A percentile compares a stretch with the other conserved stretches of the same genome.
These are phyloP conservation scores for Setaria viridis DNA, from an alignment of 202 grass and related monocot species.

Conservation along the genomic window DNA sequence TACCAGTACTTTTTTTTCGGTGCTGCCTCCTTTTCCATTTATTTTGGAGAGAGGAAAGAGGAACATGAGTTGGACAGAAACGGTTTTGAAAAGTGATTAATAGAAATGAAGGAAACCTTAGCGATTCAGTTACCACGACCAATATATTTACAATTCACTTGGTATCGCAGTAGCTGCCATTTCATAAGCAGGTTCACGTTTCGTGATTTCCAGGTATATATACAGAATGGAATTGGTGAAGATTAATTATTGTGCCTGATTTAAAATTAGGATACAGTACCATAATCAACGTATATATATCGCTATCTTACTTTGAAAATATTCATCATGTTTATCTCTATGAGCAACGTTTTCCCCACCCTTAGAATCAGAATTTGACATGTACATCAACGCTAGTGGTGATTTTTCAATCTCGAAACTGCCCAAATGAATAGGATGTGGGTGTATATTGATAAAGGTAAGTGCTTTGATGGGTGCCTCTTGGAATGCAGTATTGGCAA, in stretches of 20 bases:
- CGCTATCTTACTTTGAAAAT: not conserved
- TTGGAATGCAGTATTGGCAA: no score
- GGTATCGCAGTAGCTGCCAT: not conserved
- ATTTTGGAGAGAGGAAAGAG: constrained; percentile 45
- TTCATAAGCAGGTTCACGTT: not conserved
- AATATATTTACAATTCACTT: no score
- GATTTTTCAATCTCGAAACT: no score
- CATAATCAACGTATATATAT: no score
- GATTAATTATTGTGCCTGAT: not conserved
- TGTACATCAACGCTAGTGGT: no score
- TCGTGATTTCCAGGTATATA: not conserved
- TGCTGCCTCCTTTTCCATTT: constrained; percentile 48
- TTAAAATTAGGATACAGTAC: no score
- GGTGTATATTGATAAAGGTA: no score
- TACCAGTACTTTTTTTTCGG: not conserved
- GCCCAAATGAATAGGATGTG: no score
- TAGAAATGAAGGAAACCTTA: constrained; percentile 2
- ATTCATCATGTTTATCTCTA: not conserved
- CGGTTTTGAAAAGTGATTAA: not conserved
- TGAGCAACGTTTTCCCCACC: not conserved
- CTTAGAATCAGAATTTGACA: not conserved
- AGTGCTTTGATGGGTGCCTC: no score
- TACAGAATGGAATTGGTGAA: not conserved
- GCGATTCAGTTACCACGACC: no score
- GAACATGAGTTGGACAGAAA: constrained; percentile 2